phyloP scores from a whole-genome alignment of 1,284 basidiomycete genomes.

The Chalciporus sp. region DNA sequence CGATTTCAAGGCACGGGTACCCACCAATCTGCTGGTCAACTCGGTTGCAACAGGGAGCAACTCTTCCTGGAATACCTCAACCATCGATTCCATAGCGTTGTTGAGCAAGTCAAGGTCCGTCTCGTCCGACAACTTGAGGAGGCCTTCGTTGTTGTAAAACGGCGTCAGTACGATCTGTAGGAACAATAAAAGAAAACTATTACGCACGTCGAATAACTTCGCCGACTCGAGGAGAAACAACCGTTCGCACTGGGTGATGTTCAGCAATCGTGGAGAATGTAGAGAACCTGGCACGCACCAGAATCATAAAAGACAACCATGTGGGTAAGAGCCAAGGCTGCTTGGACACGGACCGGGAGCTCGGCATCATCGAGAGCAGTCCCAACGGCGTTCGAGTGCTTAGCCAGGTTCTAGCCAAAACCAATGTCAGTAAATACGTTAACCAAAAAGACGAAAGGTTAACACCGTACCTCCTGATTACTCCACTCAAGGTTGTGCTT shows the following conservation, averaged over 20 bases:
- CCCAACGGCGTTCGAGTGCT: slow-evolving; percentile 64
- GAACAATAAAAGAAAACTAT: not conserved
- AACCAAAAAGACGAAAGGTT: slow-evolving; percentile 1
- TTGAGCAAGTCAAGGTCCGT: slow-evolving; percentile 89
- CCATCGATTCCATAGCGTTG: slow-evolving; percentile 82
- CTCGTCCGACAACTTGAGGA: slow-evolving; percentile 87
- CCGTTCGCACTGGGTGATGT: slow-evolving; percentile 56
- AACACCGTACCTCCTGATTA: slow-evolving; percentile 55
- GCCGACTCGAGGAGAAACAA: slow-evolving; percentile 79
- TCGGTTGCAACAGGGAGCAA: slow-evolving; percentile 86
- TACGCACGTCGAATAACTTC: slow-evolving; percentile 82
- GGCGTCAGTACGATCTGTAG: not conserved
- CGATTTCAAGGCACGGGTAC: slow-evolving; percentile 29
- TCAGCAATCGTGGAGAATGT: not conserved
- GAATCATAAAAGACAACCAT: slow-evolving; percentile 69
- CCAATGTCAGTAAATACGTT: not conserved
- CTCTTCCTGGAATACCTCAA: slow-evolving; percentile 84
- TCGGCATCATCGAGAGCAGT: slow-evolving; percentile 71
- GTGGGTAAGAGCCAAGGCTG: slow-evolving; percentile 79
- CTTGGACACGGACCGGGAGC: slow-evolving; percentile 85
- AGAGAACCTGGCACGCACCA: slow-evolving; percentile 44
- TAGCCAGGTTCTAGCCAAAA: slow-evolving; percentile 56
- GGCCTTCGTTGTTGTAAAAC: slow-evolving; percentile 46
- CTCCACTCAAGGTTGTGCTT: slow-evolving; percentile 70
- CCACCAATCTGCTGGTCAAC: slow-evolving; percentile 75